phyloP scores from a whole-genome alignment of 768 basidiomycete species.

The Leucosporidium creatinivorum region DNA sequence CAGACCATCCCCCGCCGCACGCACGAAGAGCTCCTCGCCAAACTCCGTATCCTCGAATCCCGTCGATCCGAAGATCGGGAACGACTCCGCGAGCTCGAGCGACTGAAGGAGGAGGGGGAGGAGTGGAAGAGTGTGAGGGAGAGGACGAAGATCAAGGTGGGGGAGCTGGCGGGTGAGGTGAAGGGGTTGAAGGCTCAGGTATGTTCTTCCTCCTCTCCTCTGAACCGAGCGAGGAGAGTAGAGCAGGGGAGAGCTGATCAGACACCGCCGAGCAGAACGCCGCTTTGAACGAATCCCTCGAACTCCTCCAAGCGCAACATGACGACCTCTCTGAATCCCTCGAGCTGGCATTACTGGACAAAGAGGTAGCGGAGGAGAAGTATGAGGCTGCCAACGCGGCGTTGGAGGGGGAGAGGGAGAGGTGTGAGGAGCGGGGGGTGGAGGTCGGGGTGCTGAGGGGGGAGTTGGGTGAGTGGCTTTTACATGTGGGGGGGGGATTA shows the following conservation, averaged over 20 bases:
- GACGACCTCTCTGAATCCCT: constrained; percentile 79
- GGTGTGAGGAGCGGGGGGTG: constrained; percentile 26
- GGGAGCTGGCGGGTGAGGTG: too few species aligned
- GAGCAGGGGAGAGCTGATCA: constrained; percentile 27
- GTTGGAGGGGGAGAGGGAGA: constrained; percentile 54
- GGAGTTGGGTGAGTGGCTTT: constrained; percentile 12
- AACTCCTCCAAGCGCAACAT: constrained; percentile 61
- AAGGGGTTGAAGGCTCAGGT: constrained; percentile 30
- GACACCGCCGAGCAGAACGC: constrained; percentile 21
- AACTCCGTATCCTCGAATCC: constrained; percentile 74
- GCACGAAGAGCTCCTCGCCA: constrained; percentile 66
- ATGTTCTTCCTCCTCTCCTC: not conserved
- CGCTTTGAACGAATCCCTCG: constrained; percentile 47
- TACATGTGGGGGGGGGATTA: constrained; percentile 32
- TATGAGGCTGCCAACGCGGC: constrained; percentile 72
- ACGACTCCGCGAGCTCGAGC: constrained; percentile 73
- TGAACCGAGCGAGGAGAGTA: not conserved
- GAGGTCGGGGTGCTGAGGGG: constrained; percentile 25
- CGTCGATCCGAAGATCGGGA: constrained; percentile 80
- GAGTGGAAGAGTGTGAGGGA: constrained; percentile 75
- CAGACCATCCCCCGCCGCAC: constrained; percentile 44
- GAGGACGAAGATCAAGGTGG: constrained; percentile 55
- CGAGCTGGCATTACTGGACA: constrained; percentile 91
- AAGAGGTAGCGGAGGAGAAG: constrained; percentile 91
- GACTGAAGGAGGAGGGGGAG: constrained; percentile 74